These are phyloP conservation scores for Tetrapyrgos nigripes DNA, from an alignment of 1,284 basidiomycete species.

Conservation along the genomic window DNA sequence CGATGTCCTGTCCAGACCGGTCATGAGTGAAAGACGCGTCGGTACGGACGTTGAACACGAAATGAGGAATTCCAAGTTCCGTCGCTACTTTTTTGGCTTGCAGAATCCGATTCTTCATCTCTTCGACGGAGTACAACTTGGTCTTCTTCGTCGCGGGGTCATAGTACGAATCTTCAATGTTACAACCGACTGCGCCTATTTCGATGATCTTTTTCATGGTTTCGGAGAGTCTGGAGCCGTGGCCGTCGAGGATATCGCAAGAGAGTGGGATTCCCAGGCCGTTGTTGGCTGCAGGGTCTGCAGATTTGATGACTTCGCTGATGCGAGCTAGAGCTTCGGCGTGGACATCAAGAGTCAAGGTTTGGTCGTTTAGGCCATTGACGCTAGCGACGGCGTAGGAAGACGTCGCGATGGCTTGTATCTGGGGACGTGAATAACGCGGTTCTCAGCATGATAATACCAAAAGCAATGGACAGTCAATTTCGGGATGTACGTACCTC, in stretches of 20 bases:
- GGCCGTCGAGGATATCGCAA: constrained; percentile 6
- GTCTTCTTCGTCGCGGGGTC: not conserved
- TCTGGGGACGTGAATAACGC: not conserved
- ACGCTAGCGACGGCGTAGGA: constrained; percentile 6
- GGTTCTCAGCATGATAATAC: too few relatives aligned
- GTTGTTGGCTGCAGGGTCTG: not conserved
- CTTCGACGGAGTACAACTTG: constrained; percentile 3
- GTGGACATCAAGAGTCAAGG: constrained; percentile 3
- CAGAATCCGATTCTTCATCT: constrained; percentile 3
- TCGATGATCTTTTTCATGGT: constrained; percentile 7
- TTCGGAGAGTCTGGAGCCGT: constrained; percentile 1
- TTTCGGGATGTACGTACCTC: too few relatives aligned
- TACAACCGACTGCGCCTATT: constrained; percentile 7
- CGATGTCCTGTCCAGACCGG: not conserved
- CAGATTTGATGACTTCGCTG: not conserved
- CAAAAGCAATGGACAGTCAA: too few relatives aligned
- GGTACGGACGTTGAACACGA: constrained; percentile 9
- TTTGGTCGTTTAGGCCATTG: constrained; percentile 4
- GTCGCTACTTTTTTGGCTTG: constrained; percentile 5
- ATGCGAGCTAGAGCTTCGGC: not conserved
- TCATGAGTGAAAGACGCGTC: constrained; percentile 3
- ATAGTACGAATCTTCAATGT: constrained; percentile 9
- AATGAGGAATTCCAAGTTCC: constrained; percentile 7
- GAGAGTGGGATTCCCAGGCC: constrained; percentile 3
- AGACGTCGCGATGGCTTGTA: constrained; percentile 6